phyloP scores from a whole-genome alignment of 108 stramenopile species.

The Conticribra guillardii region DNA sequence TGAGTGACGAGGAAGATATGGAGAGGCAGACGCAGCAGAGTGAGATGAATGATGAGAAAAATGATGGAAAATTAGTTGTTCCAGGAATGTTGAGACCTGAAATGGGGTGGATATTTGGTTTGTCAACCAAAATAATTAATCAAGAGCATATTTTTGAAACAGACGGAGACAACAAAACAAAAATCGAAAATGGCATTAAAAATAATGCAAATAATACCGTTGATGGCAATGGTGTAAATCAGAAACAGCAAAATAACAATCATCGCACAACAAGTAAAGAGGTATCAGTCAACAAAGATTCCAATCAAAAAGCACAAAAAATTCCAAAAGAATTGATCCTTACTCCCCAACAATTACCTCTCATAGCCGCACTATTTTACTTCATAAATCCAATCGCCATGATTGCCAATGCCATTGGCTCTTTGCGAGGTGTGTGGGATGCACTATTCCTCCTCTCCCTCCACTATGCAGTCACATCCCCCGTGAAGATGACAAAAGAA shows the following conservation, averaged over 20 bases:
- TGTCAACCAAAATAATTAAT: constrained; percentile 22
- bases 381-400: constrained; percentile 62
- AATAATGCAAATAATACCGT: no score
- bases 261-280: no score
- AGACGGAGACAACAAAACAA: not conserved
- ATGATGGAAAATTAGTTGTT: constrained; percentile 11
- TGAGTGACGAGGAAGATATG: constrained; percentile 36
- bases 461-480: constrained; percentile 31
- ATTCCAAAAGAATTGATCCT: constrained; percentile 24
- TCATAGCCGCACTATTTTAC: constrained; percentile 52
- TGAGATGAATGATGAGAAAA: constrained; percentile 3
- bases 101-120: constrained; percentile 46
- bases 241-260: no score
- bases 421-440: constrained; percentile 54
- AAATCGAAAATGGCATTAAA: no score
- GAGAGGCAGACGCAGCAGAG: constrained; percentile 24
- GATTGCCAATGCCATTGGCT: constrained; percentile 43
- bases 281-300: no score
- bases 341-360: constrained; percentile 45
- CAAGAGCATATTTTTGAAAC: no score
- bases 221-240: no score
- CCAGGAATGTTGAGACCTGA: constrained; percentile 41
- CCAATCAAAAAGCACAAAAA: not conserved
- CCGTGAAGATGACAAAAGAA: constrained; percentile 4
- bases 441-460: constrained; percentile 50